Evolutionary conservation across 2,329 filamentous ascomycete species (phyloP).

Genomic region (Coleophoma crateriformis): DNA sequence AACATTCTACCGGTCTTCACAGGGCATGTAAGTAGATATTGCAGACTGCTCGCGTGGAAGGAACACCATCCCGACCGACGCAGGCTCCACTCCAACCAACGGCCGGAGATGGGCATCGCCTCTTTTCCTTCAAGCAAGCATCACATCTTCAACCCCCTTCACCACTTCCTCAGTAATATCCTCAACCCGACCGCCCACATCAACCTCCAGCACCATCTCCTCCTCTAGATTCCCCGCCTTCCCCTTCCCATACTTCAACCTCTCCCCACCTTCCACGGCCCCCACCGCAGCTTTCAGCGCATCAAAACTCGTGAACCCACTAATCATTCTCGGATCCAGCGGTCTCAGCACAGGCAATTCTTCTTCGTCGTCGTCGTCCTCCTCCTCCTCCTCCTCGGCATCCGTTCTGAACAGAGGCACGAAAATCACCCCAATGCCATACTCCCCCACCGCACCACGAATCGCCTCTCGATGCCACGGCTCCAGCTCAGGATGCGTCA

Average conservation of each 20-base stretch:
- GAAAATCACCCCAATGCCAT: conserved; percentile 25
- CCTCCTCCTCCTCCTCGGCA: background rate
- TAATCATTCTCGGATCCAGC: conserved; percentile 22
- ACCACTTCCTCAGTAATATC: conserved; percentile 17
- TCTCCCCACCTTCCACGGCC: background rate
- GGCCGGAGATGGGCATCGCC: too few relatives aligned
- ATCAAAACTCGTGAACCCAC: conserved; percentile 11
- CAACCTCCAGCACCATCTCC: conserved; percentile 17
- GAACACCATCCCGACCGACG: too few relatives aligned
- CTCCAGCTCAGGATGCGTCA: conserved; percentile 25
- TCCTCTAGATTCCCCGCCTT: conserved; percentile 11
- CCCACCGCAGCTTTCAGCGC: conserved; percentile 2
- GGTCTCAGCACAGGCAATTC: conserved; percentile 20
- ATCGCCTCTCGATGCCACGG: conserved; percentile 24
- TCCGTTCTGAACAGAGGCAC: conserved; percentile 16
- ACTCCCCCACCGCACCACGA: conserved; percentile 19
- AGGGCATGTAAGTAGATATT: too few relatives aligned
- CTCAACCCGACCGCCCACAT: conserved; percentile 16
- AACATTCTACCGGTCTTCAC: too few relatives aligned
- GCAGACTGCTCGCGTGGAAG: too few relatives aligned
- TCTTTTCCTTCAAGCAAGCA: conserved; percentile 2
- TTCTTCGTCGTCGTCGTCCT: conserved; percentile 7
- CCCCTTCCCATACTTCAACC: background rate
- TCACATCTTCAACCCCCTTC: conserved; percentile 11
- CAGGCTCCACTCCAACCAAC: too few relatives aligned